These are phyloP conservation scores for Lichtheimia hyalospora DNA, from an alignment of 371 early-diverging fungal genomes.

Conservation along the genomic window DNA sequence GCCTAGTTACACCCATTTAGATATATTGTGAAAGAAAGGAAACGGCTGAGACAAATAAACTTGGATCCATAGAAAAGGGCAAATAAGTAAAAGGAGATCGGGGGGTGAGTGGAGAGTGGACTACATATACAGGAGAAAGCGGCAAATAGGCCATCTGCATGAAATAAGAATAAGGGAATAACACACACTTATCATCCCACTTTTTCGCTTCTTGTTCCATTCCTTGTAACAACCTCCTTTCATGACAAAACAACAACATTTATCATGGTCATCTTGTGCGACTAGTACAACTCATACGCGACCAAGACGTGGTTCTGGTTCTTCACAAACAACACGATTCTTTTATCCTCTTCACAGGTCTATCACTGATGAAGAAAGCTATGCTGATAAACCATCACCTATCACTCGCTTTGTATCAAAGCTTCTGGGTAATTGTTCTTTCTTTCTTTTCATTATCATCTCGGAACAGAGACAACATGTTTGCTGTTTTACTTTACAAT, in stretches of 20 bases:
- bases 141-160: no score
- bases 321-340: no score
- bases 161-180: background rate
- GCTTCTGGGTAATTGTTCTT: conserved; percentile 14
- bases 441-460: background rate
- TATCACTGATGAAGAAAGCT: conserved; percentile 21
- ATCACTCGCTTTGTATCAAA: conserved; percentile 24
- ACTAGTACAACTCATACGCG: background rate
- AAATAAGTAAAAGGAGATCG: no score
- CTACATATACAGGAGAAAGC: no score
- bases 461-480: conserved; percentile 1
- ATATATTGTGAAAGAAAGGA: no score
- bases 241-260: conserved; percentile 15
- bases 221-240: background rate
- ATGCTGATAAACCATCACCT: conserved; percentile 20
- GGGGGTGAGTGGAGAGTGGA: no score
- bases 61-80: no score
- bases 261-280: conserved; percentile 9
- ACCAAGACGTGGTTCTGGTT: no score
- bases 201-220: background rate
- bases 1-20: no score
- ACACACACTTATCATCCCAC: background rate
- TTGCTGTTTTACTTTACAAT: background rate
- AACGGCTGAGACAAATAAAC: no score
- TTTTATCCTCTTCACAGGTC: conserved; percentile 25